phyloP scores from a whole-genome alignment of 345 rosid genomes.

The Moringa oleifera region DNA sequence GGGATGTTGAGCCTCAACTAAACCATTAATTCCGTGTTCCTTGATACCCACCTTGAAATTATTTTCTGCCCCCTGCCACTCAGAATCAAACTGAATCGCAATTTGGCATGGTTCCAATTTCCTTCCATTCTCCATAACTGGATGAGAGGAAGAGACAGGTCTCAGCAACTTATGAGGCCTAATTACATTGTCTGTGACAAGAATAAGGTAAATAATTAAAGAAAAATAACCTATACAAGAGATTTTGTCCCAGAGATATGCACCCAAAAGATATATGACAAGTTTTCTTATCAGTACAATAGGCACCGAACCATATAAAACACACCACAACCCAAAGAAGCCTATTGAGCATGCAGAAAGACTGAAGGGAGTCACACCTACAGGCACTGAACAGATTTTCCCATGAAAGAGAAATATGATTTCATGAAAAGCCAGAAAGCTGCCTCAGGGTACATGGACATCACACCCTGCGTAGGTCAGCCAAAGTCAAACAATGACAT shows the following conservation, averaged over 20 bases:
- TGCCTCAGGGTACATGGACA: too few relatives aligned
- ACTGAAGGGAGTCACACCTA: too few relatives aligned
- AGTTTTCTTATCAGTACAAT: neutral
- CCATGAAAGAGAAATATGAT: too few relatives aligned
- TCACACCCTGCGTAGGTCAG: too few relatives aligned
- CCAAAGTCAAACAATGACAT: too few relatives aligned
- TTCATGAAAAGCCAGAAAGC: too few relatives aligned
- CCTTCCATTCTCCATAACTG: conserved; percentile 38
- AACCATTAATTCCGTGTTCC: conserved; percentile 42
- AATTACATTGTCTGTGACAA: conserved; percentile 39
- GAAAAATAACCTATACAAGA: neutral
- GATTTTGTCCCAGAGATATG: conserved; percentile 2
- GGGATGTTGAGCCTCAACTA: conserved; percentile 21
- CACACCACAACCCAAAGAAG: too few relatives aligned
- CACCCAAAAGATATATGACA: neutral
- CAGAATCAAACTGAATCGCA: conserved; percentile 20
- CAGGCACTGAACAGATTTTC: too few relatives aligned
- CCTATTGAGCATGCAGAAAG: too few relatives aligned
- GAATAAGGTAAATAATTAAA: conserved; percentile 19
- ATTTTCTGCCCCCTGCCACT: conserved; percentile 19
- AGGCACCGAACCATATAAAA: too few relatives aligned
- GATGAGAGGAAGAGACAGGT: conserved; percentile 22
- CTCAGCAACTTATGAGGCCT: conserved; percentile 40
- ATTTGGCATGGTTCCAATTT: conserved; percentile 29
- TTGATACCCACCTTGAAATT: conserved; percentile 27